These are phyloP conservation scores for Clarkia xantiana DNA, from an alignment of 345 rosid species.

Conservation along the genomic window DNA sequence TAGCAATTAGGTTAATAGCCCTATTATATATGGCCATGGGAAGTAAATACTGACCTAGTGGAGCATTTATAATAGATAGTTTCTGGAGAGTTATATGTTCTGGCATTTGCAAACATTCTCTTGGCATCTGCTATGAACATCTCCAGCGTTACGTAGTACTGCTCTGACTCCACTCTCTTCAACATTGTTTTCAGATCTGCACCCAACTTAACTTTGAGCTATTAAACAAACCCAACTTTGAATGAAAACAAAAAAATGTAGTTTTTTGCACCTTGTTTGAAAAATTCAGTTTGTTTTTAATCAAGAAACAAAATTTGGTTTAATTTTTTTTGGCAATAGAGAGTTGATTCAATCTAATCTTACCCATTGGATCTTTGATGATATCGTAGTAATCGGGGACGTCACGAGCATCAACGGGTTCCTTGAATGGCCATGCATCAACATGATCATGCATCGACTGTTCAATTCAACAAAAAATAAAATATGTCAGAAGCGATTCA, in stretches of 20 bases:
- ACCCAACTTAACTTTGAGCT: no score
- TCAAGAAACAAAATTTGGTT: background rate
- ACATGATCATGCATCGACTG: slow-evolving; percentile 91
- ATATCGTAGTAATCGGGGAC: slow-evolving; percentile 97
- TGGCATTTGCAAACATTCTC: slow-evolving; percentile 86
- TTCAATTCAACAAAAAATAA: slow-evolving; percentile 6
- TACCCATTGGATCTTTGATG: slow-evolving; percentile 98
- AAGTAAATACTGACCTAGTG: slow-evolving; percentile 32
- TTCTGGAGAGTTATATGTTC: slow-evolving; percentile 81
- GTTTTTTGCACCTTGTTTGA: no score
- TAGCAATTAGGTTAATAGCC: no score
- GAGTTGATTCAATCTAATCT: no score
- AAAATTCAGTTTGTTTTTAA: background rate
- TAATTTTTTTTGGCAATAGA: background rate
- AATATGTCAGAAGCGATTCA: background rate
- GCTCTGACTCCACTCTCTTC: slow-evolving; percentile 90
- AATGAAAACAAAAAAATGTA: background rate
- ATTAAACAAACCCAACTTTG: background rate
- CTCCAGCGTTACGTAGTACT: slow-evolving; percentile 81
- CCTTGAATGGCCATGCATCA: slow-evolving; percentile 99
- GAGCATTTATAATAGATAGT: slow-evolving; percentile 88
- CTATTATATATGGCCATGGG: no score
- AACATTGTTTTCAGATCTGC: slow-evolving; percentile 87
- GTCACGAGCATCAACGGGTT: slow-evolving; percentile 87
- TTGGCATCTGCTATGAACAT: slow-evolving; percentile 93